Base-by-base conservation (phyloP, 2,329 filamentous ascomycete species). In the Harringtonia lauricola region DNA sequence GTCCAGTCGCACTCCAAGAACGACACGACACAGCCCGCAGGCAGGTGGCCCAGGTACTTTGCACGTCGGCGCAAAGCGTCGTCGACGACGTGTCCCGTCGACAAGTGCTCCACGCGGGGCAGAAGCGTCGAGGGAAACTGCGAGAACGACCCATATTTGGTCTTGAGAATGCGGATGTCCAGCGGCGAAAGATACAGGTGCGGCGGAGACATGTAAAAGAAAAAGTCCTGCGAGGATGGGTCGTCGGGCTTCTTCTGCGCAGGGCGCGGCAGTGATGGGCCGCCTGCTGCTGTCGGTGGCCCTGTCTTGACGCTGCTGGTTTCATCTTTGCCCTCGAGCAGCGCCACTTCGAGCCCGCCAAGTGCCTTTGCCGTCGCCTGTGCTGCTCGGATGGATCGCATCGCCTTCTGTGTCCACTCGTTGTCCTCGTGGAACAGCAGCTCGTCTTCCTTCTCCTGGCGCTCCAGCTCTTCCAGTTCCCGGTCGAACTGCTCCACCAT, bases 1-100 rank as follows among this genome's bases (percentile, higher is more conserved):
- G 86, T 88, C 89, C 89, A 95, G 59, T 95, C 88, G 57, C 89
- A 95, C 63, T 95, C 89, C 1, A 95, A 63, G 55, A 95, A 95
- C 51, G 74, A 87, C 35, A 95, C 85, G 51, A 94, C 83, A 59
- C 88, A 95, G n/a, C 89, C 89, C 41, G 84, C 80, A 0, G 89
- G 89, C 7, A 95, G 71, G 60, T 95, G 89, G 1, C 79, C 78
- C 3, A 95, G 72, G 51, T 95, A 95, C 59, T 92, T 94, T 44
- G 86, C 81, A 28, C 87, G 77, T 57, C 84, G 88, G 38, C 89
- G 79, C 42, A 95, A 62, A 15, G 82, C 80, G 55, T 95, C 88
- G 52, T 95, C 88, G 6, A 95, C 79, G 6, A 87, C 80, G 56
- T 94, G 86, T 1, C 87, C 88, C 1, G 84, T 87, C 1, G 86